phyloP scores from a whole-genome alignment of 106 monocot genomes.

The Dendrobium nobile region DNA sequence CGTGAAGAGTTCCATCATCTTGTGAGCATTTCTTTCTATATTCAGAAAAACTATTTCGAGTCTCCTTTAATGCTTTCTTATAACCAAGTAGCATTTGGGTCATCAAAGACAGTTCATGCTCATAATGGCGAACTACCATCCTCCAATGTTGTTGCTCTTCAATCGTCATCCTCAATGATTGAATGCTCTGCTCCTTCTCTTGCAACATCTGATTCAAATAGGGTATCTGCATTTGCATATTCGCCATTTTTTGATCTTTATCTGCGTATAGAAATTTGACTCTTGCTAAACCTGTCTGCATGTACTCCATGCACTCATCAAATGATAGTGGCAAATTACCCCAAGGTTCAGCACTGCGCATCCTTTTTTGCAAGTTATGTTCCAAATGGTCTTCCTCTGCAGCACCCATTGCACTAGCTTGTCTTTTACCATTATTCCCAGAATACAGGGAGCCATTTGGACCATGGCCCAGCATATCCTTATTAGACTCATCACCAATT shows the following conservation, averaged over 20 bases:
- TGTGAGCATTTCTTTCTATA: constrained; percentile 57
- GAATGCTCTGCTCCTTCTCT: constrained; percentile 61
- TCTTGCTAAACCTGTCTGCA: constrained; percentile 23
- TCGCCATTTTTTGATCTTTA: constrained; percentile 46
- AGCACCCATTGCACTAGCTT: constrained; percentile 22
- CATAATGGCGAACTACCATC: constrained; percentile 30
- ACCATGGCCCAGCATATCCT: constrained; percentile 9
- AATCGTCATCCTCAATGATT: constrained; percentile 33
- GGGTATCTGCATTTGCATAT: constrained; percentile 57
- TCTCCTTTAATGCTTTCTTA: constrained; percentile 63
- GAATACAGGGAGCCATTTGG: constrained; percentile 13
- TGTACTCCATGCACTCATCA: constrained; percentile 32
- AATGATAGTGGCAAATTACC: constrained; percentile 17
- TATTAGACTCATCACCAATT: constrained; percentile 22
- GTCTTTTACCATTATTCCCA: constrained; percentile 35
- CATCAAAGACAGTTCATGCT: constrained; percentile 72
- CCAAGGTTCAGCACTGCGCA: constrained; percentile 26
- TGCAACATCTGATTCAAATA: constrained; percentile 41
- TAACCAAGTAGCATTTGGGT: constrained; percentile 57
- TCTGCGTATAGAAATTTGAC: constrained; percentile 36
- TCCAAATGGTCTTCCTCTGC: constrained; percentile 14
- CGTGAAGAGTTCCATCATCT: constrained; percentile 56
- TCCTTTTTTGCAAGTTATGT: constrained; percentile 33
- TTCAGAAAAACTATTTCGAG: constrained; percentile 43
- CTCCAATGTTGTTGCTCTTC: constrained; percentile 71